Evolutionary conservation across 202 grass and related monocot species (phyloP), one percentile per base, ranked within the genome.

Genomic region (Zoysia matrella): DNA sequence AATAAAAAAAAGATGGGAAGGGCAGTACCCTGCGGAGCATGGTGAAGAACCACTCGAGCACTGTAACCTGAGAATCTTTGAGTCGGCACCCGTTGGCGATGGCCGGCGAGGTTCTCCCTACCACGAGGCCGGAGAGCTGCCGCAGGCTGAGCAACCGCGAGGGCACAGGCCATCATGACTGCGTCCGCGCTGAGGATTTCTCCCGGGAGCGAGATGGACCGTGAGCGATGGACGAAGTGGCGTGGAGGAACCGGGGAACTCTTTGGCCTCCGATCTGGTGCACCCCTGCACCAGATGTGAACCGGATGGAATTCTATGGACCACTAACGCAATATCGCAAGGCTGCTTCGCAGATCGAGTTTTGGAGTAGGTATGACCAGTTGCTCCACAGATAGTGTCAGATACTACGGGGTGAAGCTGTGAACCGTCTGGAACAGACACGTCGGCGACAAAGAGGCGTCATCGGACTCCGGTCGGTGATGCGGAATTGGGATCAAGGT

Each of bases 281-380:
- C 69, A 30, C 47, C 71, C 22, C 22, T 22, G 22, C 22, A 69
- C 72, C 18, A 61, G 87, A 82, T 82, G 78, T 41, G 77, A 67
- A 65, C 57, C 6, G 61, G 45, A 22, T 47, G 45, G 30, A 89
- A 74, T 54, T 68, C 48, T 74, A 79, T 40, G 1, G 83, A 62
- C 83, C 88, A 89, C 83, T 56, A 64, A 86, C 79, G 36, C 62
- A 40, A 13, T 14, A 86, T 86, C 88, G 12, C 41, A 0, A 82
- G 52, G 46, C 51, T 16, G 46, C 4, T 90, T 84, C 76, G n/a
- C 88, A 77, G 80, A 90, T 84, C 73, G 71, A 51, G 22, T 22
- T 22, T 22, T 22, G 22, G 22, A 22, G 22, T 22, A 22, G 22
- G 22, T 22, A 22, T 22, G 22, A 22, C 22, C 22, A 22, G 22